Conservation (phyloP, 139 green algal genomes). For the Gonium pectorale region DNA sequence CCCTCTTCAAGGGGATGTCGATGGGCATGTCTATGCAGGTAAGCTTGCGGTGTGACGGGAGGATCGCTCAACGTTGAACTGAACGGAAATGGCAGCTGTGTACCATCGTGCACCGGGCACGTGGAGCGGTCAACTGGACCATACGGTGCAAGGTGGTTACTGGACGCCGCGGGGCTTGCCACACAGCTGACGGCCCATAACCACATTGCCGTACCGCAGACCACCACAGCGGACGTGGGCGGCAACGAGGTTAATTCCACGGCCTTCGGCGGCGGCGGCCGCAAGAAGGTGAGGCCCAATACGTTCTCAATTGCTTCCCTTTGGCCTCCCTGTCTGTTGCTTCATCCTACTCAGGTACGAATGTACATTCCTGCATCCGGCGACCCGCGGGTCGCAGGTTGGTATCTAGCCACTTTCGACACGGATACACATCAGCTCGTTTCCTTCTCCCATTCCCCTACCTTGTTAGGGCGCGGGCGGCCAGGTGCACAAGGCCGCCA, state of each 20-base stretch:
- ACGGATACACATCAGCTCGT: background rate
- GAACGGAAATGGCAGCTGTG: background rate
- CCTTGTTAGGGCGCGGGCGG: background rate
- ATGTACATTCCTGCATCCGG: background rate
- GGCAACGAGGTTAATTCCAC: constrained; percentile 32
- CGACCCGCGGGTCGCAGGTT: background rate
- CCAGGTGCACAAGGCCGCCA: background rate
- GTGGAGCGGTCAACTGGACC: background rate
- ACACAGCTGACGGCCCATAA: background rate
- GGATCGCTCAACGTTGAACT: background rate
- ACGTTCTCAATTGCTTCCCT: no score
- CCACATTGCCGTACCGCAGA: background rate
- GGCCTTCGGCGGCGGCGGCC: background rate
- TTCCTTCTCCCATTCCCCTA: background rate
- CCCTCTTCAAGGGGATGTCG: constrained; percentile 35
- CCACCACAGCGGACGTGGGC: background rate
- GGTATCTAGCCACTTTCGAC: background rate
- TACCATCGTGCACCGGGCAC: background rate
- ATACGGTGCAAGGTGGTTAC: background rate
- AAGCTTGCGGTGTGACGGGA: background rate
- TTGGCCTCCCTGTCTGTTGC: no score
- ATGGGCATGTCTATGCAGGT: constrained; percentile 28
- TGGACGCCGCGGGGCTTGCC: background rate
- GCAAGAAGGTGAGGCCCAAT: background rate
- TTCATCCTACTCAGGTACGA: background rate